phyloP scores from a whole-genome alignment of 306 rosid species.

The Rosa persica region DNA sequence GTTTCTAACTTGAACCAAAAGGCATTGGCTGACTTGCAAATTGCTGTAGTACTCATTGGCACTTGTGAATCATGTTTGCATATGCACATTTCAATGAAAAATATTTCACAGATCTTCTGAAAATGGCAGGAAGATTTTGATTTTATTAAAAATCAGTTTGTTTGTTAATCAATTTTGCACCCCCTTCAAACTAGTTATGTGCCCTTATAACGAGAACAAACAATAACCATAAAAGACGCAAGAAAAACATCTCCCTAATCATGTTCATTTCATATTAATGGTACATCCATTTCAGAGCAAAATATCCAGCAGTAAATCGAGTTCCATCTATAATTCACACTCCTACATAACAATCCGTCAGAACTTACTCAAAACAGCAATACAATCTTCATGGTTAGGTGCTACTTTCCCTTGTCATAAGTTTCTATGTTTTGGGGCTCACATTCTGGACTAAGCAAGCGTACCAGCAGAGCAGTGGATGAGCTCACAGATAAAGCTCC shows the following conservation, averaged over 20 bases:
- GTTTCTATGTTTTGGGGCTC: constrained; percentile 97
- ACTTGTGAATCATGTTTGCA: neutral
- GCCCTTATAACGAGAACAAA: neutral
- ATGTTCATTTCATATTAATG: neutral
- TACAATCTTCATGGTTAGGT: neutral
- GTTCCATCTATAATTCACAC: neutral
- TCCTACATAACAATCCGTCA: neutral
- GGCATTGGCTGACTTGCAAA: neutral
- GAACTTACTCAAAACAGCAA: neutral
- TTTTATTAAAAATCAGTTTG: neutral
- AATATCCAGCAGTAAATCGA: neutral
- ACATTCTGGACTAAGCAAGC: constrained; percentile 86
- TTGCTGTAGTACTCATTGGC: neutral
- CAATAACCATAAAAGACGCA: neutral
- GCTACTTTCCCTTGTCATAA: constrained; percentile 66
- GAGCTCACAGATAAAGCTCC: constrained; percentile 79
- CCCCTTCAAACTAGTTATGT: neutral
- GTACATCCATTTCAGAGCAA: constrained; percentile 3
- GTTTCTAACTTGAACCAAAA: neutral
- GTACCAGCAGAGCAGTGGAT: constrained; percentile 79
- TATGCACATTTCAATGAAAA: neutral
- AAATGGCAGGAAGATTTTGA: neutral
- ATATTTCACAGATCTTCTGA: neutral
- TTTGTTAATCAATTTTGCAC: neutral
- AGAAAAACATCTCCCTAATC: neutral